Evolutionary conservation across 2,329 filamentous ascomycete species (phyloP), one percentile per base, ranked within the genome.

Genomic region (Phyllosticta citribraziliensis): DNA sequence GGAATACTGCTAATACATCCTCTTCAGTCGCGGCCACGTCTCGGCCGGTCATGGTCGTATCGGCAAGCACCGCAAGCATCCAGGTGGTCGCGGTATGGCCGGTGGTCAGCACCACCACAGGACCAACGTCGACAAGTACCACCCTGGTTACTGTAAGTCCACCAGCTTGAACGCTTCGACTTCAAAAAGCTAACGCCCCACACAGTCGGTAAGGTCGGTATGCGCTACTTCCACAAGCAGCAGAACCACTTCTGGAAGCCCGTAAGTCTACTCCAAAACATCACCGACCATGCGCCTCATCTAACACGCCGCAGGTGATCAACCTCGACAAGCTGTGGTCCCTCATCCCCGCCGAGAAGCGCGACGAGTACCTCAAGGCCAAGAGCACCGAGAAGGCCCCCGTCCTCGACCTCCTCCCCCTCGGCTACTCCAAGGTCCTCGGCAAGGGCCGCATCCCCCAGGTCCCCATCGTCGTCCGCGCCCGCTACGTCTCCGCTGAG

Each of bases 241-340:
- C 84, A 86, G 75, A 90, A 91, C 83, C 88, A 93, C 78, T 91
- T 92, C 85, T 99, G 93, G 94, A 97, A 96, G 84, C 94, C 94
- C 69, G 85, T 53, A 22, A 22, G 20, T 25, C 20, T 24, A 22
- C 51, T 14, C 19, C 5, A 19, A n/a, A 53, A 20, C 20, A 19
- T 14, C 20, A 2, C 3, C 12, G 19, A 2, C 20, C 1, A 5
- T 14, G 17, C 17, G 5, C 11, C 51, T 53, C 11, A n/a, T 24
- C 24, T 22, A 24, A 53, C 20, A 20, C 51, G 51, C 51, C 17
- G 19, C 20, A 53, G 20, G 24, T 91, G 72, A 88, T 99, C 88
- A 99, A 99, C 85, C 83, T 99, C 72, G 94, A 97, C 82, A 99
- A 97, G 93, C 88, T 99, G 70, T 96, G 91, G 91, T 88, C 92